Evolutionary conservation across 2,329 filamentous ascomycete genomes (phyloP).

Genomic region (Fusarium solani-melongenae): DNA sequence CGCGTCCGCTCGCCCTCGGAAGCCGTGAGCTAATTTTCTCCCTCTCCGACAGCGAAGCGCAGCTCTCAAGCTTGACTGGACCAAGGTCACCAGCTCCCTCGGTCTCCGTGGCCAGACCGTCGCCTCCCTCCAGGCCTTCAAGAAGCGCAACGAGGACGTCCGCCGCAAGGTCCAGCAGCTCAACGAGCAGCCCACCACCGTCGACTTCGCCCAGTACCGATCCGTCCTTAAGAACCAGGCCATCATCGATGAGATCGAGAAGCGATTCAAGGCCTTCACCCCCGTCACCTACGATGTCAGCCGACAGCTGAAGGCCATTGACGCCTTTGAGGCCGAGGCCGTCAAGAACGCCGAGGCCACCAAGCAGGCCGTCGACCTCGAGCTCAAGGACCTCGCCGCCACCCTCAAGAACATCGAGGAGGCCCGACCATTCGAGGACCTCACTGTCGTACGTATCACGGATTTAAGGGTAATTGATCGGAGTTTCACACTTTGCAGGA

Average conservation of each 20-base stretch:
- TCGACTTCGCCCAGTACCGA: constrained; percentile 97
- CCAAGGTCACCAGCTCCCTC: constrained; percentile 91
- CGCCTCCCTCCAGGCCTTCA: constrained; percentile 92
- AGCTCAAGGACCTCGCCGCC: constrained; percentile 93
- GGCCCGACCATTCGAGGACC: constrained; percentile 93
- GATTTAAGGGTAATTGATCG: constrained; percentile 1
- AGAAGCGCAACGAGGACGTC: constrained; percentile 99
- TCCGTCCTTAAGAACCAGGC: constrained; percentile 93
- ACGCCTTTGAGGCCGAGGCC: constrained; percentile 96
- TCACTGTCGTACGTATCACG: constrained; percentile 86
- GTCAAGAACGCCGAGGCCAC: constrained; percentile 97
- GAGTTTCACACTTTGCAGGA: constrained; percentile 68
- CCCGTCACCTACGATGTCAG: constrained; percentile 90
- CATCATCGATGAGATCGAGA: constrained; percentile 96
- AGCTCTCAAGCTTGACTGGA: constrained; percentile 99
- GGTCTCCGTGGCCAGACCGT: constrained; percentile 96
- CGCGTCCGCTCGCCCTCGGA: constrained; percentile 34
- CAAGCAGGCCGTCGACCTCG: constrained; percentile 94
- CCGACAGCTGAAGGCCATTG: constrained; percentile 97
- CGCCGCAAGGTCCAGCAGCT: constrained; percentile 91
- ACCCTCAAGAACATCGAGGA: constrained; percentile 98
- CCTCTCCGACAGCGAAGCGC: constrained; percentile 81
- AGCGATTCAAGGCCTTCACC: constrained; percentile 92
- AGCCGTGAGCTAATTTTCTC: constrained; percentile 66
- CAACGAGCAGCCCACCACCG: constrained; percentile 82